These are phyloP conservation scores for Blepharisma japonicum DNA, from an alignment of 73 alveolate genomes.

Conservation along the genomic window DNA sequence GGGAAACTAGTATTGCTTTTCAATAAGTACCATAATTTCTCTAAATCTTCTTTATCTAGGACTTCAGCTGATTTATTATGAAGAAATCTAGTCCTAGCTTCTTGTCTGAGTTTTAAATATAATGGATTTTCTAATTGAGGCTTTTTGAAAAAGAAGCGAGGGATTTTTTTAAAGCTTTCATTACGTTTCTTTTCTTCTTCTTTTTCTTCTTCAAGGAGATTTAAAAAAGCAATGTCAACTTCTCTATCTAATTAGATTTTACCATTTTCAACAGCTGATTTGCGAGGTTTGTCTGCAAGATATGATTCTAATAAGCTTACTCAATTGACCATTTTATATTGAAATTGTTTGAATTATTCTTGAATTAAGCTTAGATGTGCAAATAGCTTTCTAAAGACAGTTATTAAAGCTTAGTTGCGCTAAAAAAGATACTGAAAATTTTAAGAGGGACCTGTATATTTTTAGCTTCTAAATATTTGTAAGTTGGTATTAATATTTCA, in stretches of 20 bases:
- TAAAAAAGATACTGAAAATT: neutral
- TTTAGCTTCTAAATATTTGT: neutral
- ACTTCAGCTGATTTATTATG: conserved; percentile 90
- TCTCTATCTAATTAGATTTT: conserved; percentile 59
- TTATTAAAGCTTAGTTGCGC: neutral
- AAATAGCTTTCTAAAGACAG: neutral
- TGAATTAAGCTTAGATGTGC: neutral
- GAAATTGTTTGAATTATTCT: neutral
- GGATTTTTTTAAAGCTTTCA: conserved; percentile 77
- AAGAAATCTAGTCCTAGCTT: conserved; percentile 90
- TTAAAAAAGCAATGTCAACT: conserved; percentile 75
- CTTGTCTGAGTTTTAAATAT: conserved; percentile 83
- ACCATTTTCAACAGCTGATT: conserved; percentile 59
- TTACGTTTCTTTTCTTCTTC: conserved; percentile 73
- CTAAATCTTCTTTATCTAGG: conserved; percentile 86
- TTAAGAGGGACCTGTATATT: neutral
- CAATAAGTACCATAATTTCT: conserved; percentile 80
- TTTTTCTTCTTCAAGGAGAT: conserved; percentile 78
- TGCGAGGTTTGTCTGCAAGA: conserved; percentile 57
- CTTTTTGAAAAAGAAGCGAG: conserved; percentile 83
- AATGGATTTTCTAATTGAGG: conserved; percentile 71
- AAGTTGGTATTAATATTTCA: neutral
- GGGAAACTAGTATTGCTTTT: conserved; percentile 87
- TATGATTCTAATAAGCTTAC: conserved; percentile 41
- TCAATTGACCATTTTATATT: conserved; percentile 49